phyloP scores from a whole-genome alignment of 2,329 filamentous ascomycete genomes.

The Diaporthe destruens region DNA sequence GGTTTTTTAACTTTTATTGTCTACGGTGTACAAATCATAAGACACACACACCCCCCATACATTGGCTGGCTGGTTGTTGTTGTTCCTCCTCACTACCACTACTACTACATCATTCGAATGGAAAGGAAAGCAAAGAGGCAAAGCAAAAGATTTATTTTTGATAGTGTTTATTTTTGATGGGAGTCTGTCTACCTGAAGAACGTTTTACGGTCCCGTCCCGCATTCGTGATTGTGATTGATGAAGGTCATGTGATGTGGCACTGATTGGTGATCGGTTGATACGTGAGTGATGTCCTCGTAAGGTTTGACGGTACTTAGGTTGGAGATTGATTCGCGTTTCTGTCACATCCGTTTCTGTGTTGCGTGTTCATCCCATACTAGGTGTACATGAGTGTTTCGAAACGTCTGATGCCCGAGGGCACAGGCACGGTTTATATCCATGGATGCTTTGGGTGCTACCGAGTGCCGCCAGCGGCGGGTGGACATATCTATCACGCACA shows the following conservation, averaged over 20 bases:
- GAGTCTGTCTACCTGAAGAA: conserved; percentile 21
- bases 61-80: conserved; percentile 40
- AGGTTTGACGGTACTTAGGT: neutral
- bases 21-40: conserved; percentile 38
- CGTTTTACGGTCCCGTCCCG: too few species aligned
- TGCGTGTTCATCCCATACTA: conserved; percentile 1
- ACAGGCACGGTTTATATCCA: neutral
- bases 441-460: neutral
- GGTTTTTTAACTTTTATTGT: conserved; percentile 12
- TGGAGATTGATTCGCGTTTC: neutral
- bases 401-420: neutral
- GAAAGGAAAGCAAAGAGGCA: conserved; percentile 31
- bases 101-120: conserved; percentile 26
- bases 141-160: conserved; percentile 30
- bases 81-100: neutral
- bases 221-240: neutral
- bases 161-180: conserved; percentile 41
- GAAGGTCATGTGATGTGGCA: neutral
- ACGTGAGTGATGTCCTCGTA: too few species aligned
- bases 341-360: neutral
- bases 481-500: too few species aligned
- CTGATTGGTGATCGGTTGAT: too few species aligned
- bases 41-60: conserved; percentile 6
- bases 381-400: neutral
- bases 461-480: neutral